Conservation (phyloP, 805 yeast species). For the Yarrowia hollandica region DNA sequence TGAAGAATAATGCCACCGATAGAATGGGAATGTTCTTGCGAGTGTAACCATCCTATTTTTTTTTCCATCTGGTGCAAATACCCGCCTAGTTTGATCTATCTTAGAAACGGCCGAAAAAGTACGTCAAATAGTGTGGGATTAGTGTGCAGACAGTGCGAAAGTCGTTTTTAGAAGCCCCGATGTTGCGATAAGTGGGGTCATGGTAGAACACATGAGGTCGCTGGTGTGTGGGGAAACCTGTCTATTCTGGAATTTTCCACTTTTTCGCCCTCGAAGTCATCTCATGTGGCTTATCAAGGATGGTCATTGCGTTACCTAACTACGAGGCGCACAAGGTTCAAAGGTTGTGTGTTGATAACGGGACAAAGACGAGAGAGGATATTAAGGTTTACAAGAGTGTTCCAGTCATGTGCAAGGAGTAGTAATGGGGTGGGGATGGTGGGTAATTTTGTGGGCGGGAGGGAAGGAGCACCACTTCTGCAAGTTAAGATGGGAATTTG, state of each 20-base stretch:
- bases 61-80: neutral
- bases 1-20: neutral
- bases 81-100: neutral
- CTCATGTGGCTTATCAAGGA: slow-evolving; percentile 16
- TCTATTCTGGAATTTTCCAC: too few relatives aligned
- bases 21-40: neutral
- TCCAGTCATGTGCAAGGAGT: slow-evolving; percentile 25
- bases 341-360: slow-evolving; percentile 23
- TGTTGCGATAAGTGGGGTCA: neutral
- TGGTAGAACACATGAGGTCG: neutral
- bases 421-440: slow-evolving; percentile 24
- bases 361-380: neutral
- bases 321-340: slow-evolving; percentile 24
- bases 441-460: neutral
- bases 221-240: too few relatives aligned
- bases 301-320: slow-evolving; percentile 17
- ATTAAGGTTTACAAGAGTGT: neutral
- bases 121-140: neutral
- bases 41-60: neutral
- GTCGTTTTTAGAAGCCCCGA: neutral
- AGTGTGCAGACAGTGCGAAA: neutral
- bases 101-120: slow-evolving; percentile 1
- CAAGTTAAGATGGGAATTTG: too few relatives aligned
- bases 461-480: too few relatives aligned
- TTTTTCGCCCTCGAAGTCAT: neutral